These are phyloP conservation scores for Geum urbanum DNA, from an alignment of 306 rosid genomes.

Conservation along the genomic window DNA sequence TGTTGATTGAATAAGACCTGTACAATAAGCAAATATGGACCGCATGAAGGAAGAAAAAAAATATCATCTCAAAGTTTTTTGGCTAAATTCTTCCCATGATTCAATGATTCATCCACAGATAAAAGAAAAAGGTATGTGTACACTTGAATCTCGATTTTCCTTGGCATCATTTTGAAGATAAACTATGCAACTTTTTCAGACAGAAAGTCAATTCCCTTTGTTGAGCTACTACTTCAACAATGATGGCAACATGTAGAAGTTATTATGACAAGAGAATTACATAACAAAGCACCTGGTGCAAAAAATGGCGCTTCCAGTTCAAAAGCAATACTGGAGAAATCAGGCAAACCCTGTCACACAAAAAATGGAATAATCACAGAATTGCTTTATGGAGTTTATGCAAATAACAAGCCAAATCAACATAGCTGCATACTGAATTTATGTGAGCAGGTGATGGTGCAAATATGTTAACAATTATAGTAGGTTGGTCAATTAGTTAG, in stretches of 20 bases:
- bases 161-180: constrained; percentile 13
- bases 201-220: constrained; percentile 42
- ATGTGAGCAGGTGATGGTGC: not conserved
- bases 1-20: constrained; percentile 6
- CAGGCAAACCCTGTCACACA: constrained; percentile 24
- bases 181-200: constrained; percentile 22
- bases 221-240: constrained; percentile 18
- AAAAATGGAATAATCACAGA: constrained; percentile 3
- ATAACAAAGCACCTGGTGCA: constrained; percentile 13
- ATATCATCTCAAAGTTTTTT: not conserved
- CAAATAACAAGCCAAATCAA: constrained; percentile 11
- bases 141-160: constrained; percentile 6
- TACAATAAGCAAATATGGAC: constrained; percentile 4
- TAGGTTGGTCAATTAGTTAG: not conserved
- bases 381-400: not conserved
- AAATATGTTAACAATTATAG: not conserved
- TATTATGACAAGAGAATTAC: constrained; percentile 1
- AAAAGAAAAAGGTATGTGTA: not conserved
- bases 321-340: not conserved
- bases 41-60: not conserved
- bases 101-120: not conserved
- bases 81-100: not conserved
- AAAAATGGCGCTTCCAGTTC: constrained; percentile 6
- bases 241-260: constrained; percentile 1
- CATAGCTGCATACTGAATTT: not conserved